Evolutionary conservation across 257 asterid genomes (phyloP).

Genomic region (Nicotiana paniculata): DNA sequence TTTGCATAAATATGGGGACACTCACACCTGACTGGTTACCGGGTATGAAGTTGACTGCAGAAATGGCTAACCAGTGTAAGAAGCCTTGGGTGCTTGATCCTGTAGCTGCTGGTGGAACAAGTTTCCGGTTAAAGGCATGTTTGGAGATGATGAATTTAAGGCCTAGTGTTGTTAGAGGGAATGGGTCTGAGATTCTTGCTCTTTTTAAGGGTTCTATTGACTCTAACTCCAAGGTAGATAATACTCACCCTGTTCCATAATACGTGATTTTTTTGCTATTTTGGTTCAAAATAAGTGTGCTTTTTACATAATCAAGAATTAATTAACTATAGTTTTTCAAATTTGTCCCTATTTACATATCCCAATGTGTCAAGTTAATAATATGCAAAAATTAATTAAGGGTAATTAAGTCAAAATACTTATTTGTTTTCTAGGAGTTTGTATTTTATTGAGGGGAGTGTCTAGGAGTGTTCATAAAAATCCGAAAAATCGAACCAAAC

Average conservation of each 20-base stretch:
- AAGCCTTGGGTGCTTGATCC: slow-evolving; percentile 99
- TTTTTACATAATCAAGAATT: too few species aligned
- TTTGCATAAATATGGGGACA: slow-evolving; percentile 81
- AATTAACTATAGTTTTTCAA: too few species aligned
- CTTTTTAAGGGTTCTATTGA: slow-evolving; percentile 57
- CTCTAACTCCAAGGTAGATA: slow-evolving; percentile 43
- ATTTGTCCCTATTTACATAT: too few species aligned
- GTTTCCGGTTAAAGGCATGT: slow-evolving; percentile 70
- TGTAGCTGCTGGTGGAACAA: slow-evolving; percentile 78
- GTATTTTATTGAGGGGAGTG: too few species aligned
- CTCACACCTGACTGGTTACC: slow-evolving; percentile 75
- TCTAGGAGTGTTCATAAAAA: too few species aligned
- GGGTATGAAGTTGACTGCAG: slow-evolving; percentile 69
- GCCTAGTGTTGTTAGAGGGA: slow-evolving; percentile 87
- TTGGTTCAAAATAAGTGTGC: too few species aligned
- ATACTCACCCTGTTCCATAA: not conserved
- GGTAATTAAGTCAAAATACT: too few species aligned
- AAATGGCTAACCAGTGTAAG: slow-evolving; percentile 37
- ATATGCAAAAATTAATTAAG: too few species aligned
- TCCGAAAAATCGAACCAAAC: too few species aligned
- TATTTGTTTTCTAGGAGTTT: too few species aligned
- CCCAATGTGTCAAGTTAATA: too few species aligned
- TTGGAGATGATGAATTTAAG: slow-evolving; percentile 52
- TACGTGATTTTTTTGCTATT: too few species aligned
- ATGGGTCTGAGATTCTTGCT: slow-evolving; percentile 84